These are phyloP conservation scores for Eucalyptus pumila DNA, from an alignment of 345 rosid species.

Conservation along the genomic window DNA sequence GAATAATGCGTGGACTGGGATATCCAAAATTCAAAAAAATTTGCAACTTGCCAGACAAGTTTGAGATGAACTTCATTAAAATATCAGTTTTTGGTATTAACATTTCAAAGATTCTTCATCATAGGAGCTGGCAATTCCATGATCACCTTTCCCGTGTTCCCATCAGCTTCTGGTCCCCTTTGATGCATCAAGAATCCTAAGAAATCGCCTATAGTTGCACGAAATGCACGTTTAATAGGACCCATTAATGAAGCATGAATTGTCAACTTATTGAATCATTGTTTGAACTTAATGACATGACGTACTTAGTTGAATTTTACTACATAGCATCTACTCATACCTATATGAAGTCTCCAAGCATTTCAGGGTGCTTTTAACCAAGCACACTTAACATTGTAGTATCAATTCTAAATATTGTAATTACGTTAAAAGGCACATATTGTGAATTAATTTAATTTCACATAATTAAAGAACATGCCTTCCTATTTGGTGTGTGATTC, in stretches of 20 bases:
- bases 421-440: too few species aligned
- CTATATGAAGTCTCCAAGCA: too few species aligned
- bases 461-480: rapidly evolving
- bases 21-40: too few species aligned
- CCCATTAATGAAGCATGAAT: neutral
- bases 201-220: neutral
- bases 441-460: too few species aligned
- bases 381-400: too few species aligned
- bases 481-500: too few species aligned
- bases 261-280: neutral
- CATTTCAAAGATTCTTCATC: too few species aligned
- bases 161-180: neutral
- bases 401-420: too few species aligned
- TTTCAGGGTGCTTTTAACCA: too few species aligned
- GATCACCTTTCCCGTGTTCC: neutral
- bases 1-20: neutral
- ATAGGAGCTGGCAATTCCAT: neutral
- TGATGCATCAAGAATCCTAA: neutral
- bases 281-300: neutral
- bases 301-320: neutral
- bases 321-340: too few species aligned
- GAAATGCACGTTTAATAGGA: neutral
- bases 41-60: neutral
- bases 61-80: neutral
- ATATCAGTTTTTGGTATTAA: too few species aligned